Base-by-base conservation (phyloP, 2,329 filamentous ascomycete species). In the Microsporum audouinii region DNA sequence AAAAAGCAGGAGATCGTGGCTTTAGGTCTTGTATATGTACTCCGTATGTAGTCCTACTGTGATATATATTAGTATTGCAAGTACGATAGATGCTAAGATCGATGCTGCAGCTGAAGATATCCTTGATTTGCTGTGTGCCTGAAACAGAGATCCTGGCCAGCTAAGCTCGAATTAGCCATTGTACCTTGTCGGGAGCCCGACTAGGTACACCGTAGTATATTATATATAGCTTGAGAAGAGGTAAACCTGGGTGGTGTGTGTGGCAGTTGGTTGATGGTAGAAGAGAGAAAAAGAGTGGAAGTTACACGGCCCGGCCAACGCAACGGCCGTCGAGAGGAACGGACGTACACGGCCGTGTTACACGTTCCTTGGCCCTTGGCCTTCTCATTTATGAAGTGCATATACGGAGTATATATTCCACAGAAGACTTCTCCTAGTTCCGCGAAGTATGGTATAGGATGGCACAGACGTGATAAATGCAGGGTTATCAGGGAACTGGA, bases 101-200 rank as follows among this genome's bases (percentile, higher is more conserved):
- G 43, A 29, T 53, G 31, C 31, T 31, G 10, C 27, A 34, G 49
- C 27, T n/a, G 31, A 53, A 53, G 49, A 27, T 34, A 53, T 53
- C 45, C 49, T 53, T 53, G 49, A 34, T 53, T 53, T 53, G 49
- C 39, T 53, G 49, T 53, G 49, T 53, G 12, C 49, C 49, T 53
- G 49, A 53, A 53, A 53, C 49, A 7, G 49, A 53, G 49, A 31
- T 10, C 27, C 49, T 34, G 27, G 17, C 49, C 17, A 8, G 49
- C 12, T 12, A 53, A 53, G 27, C 5, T 31, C 8, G 31, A n/a
- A 27, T 53, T 53, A 34, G 27, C 27, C 12, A 33, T 29, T 53
- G 29, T 23, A 31, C 8, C 49, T 33, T 6, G 4, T 33, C 27
- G 47, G 17, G 17, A 23, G 17, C 17, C 1, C 17, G 17, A 23